A percentile compares a stretch with the other conserved stretches of the same genome.
Conservation (phyloP, 352 stramenopile species). For the Aphanomyces astaci region DNA sequence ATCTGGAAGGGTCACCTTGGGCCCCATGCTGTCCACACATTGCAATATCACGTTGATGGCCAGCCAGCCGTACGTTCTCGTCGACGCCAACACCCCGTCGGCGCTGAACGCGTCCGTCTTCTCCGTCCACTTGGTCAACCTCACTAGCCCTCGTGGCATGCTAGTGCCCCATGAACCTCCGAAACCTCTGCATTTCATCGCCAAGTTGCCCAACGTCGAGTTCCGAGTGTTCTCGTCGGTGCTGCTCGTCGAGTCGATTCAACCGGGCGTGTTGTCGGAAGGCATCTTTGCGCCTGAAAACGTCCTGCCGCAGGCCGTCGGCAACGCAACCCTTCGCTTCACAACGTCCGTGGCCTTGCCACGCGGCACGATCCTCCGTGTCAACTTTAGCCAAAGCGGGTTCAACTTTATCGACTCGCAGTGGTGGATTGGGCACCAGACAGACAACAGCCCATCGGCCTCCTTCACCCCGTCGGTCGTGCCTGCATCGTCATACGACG, state of each 20-base stretch:
- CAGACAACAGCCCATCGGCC: neutral
- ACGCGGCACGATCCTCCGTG: neutral
- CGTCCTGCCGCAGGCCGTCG: slow-evolving; percentile 7
- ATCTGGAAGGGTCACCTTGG: neutral
- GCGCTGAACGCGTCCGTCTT: slow-evolving; percentile 21
- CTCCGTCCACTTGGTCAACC: slow-evolving; percentile 53
- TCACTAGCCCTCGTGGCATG: slow-evolving; percentile 29
- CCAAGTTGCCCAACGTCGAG: slow-evolving; percentile 8
- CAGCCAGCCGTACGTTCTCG: slow-evolving; percentile 39
- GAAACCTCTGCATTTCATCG: neutral
- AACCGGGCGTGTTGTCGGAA: neutral
- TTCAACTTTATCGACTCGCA: slow-evolving; percentile 9
- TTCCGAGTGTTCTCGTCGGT: slow-evolving; percentile 1
- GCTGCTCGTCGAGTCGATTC: neutral
- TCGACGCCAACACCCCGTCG: slow-evolving; percentile 26
- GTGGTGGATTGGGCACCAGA: neutral
- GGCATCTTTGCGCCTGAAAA: neutral
- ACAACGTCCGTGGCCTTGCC: neutral
- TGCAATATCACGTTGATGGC: neutral
- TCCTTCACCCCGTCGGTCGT: neutral
- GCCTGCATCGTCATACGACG: slow-evolving; percentile 4
- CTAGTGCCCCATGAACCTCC: neutral
- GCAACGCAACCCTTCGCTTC: slow-evolving; percentile 11
- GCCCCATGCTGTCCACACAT: neutral
- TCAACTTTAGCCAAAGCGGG: slow-evolving; percentile 11